Evolutionary conservation across 2,329 filamentous ascomycete species (phyloP), one percentile per base, ranked within the genome.

Genomic region (Ceratocystis albifundus): DNA sequence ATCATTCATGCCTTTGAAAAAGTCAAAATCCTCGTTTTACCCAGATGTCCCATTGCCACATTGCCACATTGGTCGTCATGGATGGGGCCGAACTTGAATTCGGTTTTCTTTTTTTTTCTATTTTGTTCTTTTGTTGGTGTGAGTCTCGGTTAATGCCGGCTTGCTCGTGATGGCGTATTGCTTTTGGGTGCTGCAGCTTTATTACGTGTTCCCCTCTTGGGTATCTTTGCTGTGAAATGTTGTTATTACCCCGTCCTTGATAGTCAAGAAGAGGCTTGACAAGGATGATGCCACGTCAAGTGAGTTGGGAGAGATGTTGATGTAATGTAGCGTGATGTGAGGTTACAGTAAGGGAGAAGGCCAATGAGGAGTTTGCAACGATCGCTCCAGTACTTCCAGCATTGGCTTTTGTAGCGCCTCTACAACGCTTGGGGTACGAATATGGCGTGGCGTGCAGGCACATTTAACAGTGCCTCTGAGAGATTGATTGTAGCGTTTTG

Each of bases 1-100:
- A 65, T 61, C 44, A 65, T 55, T 61, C 44, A 65, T 55, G 64
- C 57, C 53, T 65, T 65, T 41, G 25, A 32, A 65, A 65, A 65
- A 65, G 61, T 44, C 64, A 65, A 41, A 48, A 53, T 41, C 55
- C 48, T 50, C 8, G 36, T 46, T 28, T 48, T 65, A 36, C 20
- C 28, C 30, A 22, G 30, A 7, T 32, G 30, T 32, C 30, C 30
- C 30, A 32, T 32, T 32, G 30, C 30, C 22, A 4, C 10, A 32
- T 32, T 32, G 30, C 30, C 22, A 4, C 10, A 41, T 41, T 12
- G 36, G 12, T 2, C 36, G 36, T 8, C 10, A 12, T 41, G 48
- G 46, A 53, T 15, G 48, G 25, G 48, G 48, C 48, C 28, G 36
- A 41, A 12, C 10, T 1, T 53, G 20, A 25, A n/a, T n/a, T n/a